Percentiles rank a stretch among this genome's conserved stretches.
phyloP scores from a whole-genome alignment of 1,284 basidiomycete genomes.

The Macrocystidia cucumis region DNA sequence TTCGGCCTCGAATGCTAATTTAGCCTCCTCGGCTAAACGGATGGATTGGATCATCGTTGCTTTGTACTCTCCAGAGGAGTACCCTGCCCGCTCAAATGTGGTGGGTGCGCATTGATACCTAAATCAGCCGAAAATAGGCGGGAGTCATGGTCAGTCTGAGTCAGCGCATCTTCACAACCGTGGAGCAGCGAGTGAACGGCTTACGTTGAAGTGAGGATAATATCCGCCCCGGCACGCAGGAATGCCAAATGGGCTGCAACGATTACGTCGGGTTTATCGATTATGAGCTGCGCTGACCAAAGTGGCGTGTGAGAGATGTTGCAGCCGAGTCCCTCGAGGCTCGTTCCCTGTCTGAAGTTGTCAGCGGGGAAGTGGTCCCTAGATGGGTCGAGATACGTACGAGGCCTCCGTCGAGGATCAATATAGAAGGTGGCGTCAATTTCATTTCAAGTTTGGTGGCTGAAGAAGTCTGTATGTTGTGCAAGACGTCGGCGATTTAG shows the following conservation, averaged over 20 bases:
- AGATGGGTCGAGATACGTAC: constrained; percentile 23
- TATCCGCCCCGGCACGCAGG: constrained; percentile 49
- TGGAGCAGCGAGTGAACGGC: too few species aligned
- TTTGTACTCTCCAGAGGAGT: constrained; percentile 33
- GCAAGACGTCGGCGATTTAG: too few species aligned
- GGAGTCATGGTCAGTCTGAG: background rate
- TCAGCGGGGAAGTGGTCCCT: constrained; percentile 1
- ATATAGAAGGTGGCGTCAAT: constrained; percentile 12
- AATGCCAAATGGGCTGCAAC: constrained; percentile 52
- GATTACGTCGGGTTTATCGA: constrained; percentile 44
- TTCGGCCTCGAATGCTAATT: constrained; percentile 21
- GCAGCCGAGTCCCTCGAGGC: constrained; percentile 48
- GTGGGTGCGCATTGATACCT: constrained; percentile 61
- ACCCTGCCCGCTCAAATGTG: constrained; percentile 49
- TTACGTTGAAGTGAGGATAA: constrained; percentile 59
- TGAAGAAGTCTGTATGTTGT: too few species aligned
- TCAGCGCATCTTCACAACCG: constrained; percentile 4
- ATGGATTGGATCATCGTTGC: constrained; percentile 51
- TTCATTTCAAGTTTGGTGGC: constrained; percentile 5
- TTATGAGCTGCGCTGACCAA: constrained; percentile 45
- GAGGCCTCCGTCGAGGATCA: constrained; percentile 54
- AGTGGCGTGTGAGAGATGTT: constrained; percentile 49
- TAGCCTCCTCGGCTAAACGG: constrained; percentile 40
- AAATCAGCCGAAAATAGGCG: background rate
- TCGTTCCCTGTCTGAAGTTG: constrained; percentile 52